Evolutionary conservation across 106 monocot species (phyloP).

Genomic region (Gastrodia elata): DNA sequence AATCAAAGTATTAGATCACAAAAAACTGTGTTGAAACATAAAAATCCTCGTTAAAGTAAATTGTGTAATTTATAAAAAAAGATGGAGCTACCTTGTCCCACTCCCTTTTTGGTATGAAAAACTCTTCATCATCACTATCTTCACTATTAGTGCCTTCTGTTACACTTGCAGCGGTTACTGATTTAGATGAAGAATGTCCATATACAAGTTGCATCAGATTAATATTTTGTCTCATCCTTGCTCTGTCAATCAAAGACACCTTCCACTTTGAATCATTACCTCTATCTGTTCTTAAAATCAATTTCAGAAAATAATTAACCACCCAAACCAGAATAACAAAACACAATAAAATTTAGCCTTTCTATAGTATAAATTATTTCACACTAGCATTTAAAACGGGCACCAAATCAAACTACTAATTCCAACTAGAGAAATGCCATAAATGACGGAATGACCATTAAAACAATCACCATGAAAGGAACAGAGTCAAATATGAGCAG

Average conservation of each 20-base stretch:
- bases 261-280: constrained; percentile 82
- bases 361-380: neutral
- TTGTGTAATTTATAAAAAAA: neutral
- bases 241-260: constrained; percentile 55
- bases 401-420: neutral
- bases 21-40: neutral
- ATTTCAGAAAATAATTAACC: neutral
- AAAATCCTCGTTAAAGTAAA: neutral
- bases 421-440: neutral
- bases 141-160: constrained; percentile 30
- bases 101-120: constrained; percentile 76
- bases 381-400: neutral
- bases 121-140: constrained; percentile 80
- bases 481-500: neutral
- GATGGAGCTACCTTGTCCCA: constrained; percentile 40
- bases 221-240: constrained; percentile 31
- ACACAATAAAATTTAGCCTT: neutral
- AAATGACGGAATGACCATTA: neutral
- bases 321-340: neutral
- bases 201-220: constrained; percentile 93
- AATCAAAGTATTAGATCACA: neutral
- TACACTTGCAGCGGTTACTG: constrained; percentile 7
- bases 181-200: constrained; percentile 30
- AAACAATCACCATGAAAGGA: neutral
- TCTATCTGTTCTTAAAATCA: constrained; percentile 27